These are phyloP conservation scores for Penicillium lividum DNA, from an alignment of 495 filamentous ascomycete species.

Conservation along the genomic window DNA sequence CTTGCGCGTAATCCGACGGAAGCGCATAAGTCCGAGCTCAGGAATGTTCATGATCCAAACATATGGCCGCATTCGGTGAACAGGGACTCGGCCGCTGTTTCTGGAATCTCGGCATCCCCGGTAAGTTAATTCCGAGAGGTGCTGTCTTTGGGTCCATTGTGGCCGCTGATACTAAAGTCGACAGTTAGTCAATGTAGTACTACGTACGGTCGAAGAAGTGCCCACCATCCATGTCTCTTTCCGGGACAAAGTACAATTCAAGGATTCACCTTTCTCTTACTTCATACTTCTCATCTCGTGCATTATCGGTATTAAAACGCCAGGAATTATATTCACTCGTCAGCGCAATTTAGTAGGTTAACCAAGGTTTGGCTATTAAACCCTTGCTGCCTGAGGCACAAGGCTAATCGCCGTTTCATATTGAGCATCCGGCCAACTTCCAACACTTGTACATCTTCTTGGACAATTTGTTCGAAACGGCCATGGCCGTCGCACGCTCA, in stretches of 20 bases:
- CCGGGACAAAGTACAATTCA: conserved; percentile 1
- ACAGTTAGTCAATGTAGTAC: neutral
- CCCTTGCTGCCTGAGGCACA: conserved; percentile 25
- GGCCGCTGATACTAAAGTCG: conserved; percentile 2
- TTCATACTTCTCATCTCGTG: neutral
- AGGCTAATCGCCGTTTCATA: conserved; percentile 16
- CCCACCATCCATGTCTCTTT: conserved; percentile 1
- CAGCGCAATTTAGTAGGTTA: neutral
- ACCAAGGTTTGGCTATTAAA: neutral
- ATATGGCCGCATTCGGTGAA: conserved; percentile 22
- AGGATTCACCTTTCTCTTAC: neutral
- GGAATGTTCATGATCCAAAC: conserved; percentile 21
- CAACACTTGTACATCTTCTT: conserved; percentile 19
- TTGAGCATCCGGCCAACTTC: conserved; percentile 3
- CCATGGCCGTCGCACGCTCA: conserved; percentile 57
- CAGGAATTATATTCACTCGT: neutral
- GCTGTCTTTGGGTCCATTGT: conserved; percentile 2
- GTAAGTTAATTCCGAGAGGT: neutral
- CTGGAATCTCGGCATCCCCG: conserved; percentile 13
- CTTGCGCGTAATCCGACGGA: neutral
- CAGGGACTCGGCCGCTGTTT: conserved; percentile 17
- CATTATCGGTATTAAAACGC: neutral
- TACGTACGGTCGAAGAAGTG: neutral
- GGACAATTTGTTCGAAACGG: conserved; percentile 18
- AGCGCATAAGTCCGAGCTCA: conserved; percentile 3